Base-by-base conservation (phyloP, 139 green algal species). In the Coelastrella sp. region DNA sequence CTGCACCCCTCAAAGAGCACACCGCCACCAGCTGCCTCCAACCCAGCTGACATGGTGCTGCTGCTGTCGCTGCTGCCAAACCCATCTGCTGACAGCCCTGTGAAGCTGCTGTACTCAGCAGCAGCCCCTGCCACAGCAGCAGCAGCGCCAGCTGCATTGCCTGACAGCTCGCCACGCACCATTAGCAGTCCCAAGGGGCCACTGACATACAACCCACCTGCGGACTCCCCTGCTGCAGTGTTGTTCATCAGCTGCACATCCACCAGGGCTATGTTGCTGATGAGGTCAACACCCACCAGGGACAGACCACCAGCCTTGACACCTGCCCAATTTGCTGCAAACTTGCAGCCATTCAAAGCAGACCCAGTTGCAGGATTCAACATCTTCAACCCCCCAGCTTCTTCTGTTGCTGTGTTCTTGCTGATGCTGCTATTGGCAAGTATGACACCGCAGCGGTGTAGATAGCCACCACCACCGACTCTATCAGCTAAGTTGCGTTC, bases 381-480 rank as follows among this genome's bases (percentile, higher is more conserved):
- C 22, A 91, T 15, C 87, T 91, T 91, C 49, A 87, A 10, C n/a
- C 78, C 87, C 7, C 87, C 87, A 35, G 61, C 87, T 15, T 91
- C 78, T 58, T 79, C 79, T n/a, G 15, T 76, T 4, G 87, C 87
- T 27, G 65, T 82, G 66, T 91, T 91, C 63, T 63, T 81, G 25
- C 56, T 20, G 12, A 91, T 79, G 78, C 78, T 80, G 78, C 65
- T 74, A 49, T 56, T 15, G 56, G 8, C 19, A 12, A 86, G 7
- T 6, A 35, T 12, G 20, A 87, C 61, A 6, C 65, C 35, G 8
- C 61, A 58, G n/a, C 79, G 27, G 22, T 87, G 78, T 7, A 19
- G 65, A 22, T 91, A 91, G 35, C 27, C 87, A 35, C 87, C 87
- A 22, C 78, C 87, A 12, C 78, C 87, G 7, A 81, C 76, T 49